Conservation (phyloP, 2,329 filamentous ascomycete genomes). For the Volutella citrinella region DNA sequence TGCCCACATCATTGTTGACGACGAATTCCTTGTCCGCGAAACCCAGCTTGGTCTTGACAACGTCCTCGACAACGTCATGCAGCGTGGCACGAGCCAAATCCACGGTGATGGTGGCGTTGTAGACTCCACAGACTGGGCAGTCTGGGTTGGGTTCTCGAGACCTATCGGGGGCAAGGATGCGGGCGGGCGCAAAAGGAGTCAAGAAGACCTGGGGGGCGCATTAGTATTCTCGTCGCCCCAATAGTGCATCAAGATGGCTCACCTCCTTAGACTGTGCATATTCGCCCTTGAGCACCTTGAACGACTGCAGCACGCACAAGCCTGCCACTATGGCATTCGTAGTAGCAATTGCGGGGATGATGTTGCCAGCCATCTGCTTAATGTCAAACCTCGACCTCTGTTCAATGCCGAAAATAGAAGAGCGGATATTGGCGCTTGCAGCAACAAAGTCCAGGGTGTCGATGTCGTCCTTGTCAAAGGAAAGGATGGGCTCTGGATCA, state of each 20-base stretch:
- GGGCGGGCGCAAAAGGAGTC: conserved; percentile 60
- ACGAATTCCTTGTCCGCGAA: conserved; percentile 79
- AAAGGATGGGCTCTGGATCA: conserved; percentile 62
- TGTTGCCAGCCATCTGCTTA: conserved; percentile 99
- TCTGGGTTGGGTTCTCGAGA: conserved; percentile 68
- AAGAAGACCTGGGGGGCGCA: conserved; percentile 66
- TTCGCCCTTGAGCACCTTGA: conserved; percentile 79
- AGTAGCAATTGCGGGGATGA: conserved; percentile 96
- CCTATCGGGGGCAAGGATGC: conserved; percentile 57
- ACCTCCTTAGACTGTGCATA: conserved; percentile 73
- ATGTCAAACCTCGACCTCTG: conserved; percentile 90
- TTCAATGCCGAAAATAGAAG: conserved; percentile 85
- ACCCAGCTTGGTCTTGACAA: conserved; percentile 67
- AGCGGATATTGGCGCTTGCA: conserved; percentile 84
- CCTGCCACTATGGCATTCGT: conserved; percentile 96
- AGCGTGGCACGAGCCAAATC: conserved; percentile 73
- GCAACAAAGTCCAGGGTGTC: conserved; percentile 95
- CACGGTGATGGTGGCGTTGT: conserved; percentile 63
- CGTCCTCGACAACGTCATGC: conserved; percentile 71
- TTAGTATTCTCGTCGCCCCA: no score
- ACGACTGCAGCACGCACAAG: conserved; percentile 86
- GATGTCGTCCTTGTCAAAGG: conserved; percentile 94
- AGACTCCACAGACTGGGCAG: conserved; percentile 80
- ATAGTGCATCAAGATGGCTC: no score
- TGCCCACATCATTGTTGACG: conserved; percentile 67